A percentile compares a stretch with the other conserved stretches of the same genome.
These are phyloP conservation scores for Ceriops decandra DNA, from an alignment of 345 rosid genomes.

Conservation along the genomic window DNA sequence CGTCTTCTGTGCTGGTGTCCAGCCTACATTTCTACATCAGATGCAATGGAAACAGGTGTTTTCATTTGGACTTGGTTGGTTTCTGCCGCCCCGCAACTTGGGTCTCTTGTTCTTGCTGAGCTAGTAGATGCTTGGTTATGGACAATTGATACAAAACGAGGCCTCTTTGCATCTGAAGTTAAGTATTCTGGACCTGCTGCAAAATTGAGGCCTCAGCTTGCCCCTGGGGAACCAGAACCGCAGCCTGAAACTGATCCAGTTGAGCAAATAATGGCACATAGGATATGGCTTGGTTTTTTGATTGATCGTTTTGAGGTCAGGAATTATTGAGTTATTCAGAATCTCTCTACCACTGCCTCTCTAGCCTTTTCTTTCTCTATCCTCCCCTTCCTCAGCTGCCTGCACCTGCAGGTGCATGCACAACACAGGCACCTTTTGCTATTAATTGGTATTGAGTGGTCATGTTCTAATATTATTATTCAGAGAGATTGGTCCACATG, in stretches of 20 bases:
- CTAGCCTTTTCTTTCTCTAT: background rate
- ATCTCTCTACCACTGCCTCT: background rate
- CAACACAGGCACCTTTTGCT: too few species aligned
- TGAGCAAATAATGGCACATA: conserved; percentile 93
- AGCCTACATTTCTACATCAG: conserved; percentile 87
- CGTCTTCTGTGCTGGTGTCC: conserved; percentile 99
- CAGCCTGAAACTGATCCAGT: conserved; percentile 71
- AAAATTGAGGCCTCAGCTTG: conserved; percentile 89
- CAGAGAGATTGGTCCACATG: too few species aligned
- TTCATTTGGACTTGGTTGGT: conserved; percentile 99
- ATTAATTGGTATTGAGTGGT: too few species aligned
- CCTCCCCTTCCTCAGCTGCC: background rate
- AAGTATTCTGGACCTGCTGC: conserved; percentile 87
- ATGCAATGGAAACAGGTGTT: conserved; percentile 97
- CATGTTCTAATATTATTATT: too few species aligned
- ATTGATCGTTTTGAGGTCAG: conserved; percentile 97
- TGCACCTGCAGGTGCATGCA: too few species aligned
- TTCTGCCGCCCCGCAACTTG: conserved; percentile 94
- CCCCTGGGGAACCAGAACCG: conserved; percentile 87
- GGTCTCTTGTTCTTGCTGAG: conserved; percentile 91
- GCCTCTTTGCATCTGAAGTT: conserved; percentile 90
- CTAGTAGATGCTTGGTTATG: conserved; percentile 99
- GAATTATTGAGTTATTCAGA: conserved; percentile 14
- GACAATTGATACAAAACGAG: conserved; percentile 97
- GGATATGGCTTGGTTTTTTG: conserved; percentile 92